Percentiles rank a stretch among this genome's conserved stretches.
These are phyloP conservation scores for Populus simonii DNA, from an alignment of 345 rosid species.

Conservation along the genomic window DNA sequence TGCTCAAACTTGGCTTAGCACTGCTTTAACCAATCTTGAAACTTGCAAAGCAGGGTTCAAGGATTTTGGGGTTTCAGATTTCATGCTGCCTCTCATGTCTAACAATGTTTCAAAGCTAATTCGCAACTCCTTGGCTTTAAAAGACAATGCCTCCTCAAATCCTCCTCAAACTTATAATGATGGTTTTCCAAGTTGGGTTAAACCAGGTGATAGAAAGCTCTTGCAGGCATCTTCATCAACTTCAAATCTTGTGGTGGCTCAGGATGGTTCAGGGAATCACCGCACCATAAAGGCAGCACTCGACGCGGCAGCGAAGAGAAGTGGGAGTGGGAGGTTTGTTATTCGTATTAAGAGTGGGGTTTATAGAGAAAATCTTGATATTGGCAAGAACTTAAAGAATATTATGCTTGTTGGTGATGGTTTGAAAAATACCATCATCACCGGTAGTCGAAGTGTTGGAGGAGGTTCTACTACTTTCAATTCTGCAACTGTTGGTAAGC, in stretches of 20 bases:
- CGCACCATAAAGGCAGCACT: conserved; percentile 59
- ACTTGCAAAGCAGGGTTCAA: conserved; percentile 62
- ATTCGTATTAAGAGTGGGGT: conserved; percentile 65
- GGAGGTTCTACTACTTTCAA: conserved; percentile 72
- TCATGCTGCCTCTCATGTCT: conserved; percentile 51
- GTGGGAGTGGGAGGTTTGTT: conserved; percentile 57
- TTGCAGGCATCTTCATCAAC: conserved; percentile 37
- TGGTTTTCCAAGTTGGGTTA: conserved; percentile 68
- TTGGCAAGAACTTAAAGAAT: conserved; percentile 48
- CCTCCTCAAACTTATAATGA: conserved; percentile 39
- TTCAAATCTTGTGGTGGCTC: conserved; percentile 67
- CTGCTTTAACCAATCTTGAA: conserved; percentile 74
- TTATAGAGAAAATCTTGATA: conserved; percentile 62
- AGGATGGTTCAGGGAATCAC: conserved; percentile 61
- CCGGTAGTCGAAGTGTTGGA: conserved; percentile 66
- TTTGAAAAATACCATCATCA: conserved; percentile 52
- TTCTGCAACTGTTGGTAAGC: conserved; percentile 85
- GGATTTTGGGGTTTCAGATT: conserved; percentile 57
- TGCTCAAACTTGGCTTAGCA: conserved; percentile 75
- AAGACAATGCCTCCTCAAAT: conserved; percentile 23
- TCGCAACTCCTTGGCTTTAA: conserved; percentile 60
- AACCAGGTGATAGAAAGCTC: conserved; percentile 57
- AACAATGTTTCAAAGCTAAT: conserved; percentile 63
- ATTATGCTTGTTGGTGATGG: conserved; percentile 84
- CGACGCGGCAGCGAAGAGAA: conserved; percentile 55